Evolutionary conservation across 1,284 basidiomycete species (phyloP).

Genomic region (Fomitopsis pinicola): DNA sequence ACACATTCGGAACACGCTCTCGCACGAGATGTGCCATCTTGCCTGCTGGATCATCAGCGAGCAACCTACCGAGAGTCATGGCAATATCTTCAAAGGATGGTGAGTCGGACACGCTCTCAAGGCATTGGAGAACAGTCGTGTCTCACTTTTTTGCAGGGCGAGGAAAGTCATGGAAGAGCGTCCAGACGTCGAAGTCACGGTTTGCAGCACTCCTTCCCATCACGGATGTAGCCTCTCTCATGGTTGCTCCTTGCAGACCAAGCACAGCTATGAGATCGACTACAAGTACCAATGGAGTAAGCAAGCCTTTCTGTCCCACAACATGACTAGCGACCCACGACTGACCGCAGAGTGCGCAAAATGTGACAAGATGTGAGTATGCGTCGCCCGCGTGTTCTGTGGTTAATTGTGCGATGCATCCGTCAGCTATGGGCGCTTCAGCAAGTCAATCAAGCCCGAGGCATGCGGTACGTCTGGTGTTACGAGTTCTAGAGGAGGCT

Average conservation of each 20-base stretch:
- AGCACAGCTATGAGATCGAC: slow-evolving; percentile 71
- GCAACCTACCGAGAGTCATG: slow-evolving; percentile 65
- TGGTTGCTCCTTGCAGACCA: slow-evolving; percentile 42
- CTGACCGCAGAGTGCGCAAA: slow-evolving; percentile 50
- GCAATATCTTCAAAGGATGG: slow-evolving; percentile 68
- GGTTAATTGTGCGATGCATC: not conserved
- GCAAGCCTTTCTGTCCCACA: slow-evolving; percentile 17
- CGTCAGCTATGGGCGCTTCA: slow-evolving; percentile 69
- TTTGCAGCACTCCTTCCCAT: slow-evolving; percentile 27
- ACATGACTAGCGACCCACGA: not conserved
- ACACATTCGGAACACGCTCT: slow-evolving; percentile 72
- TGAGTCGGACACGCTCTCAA: slow-evolving; percentile 25
- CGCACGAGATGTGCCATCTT: slow-evolving; percentile 87
- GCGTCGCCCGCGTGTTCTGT: slow-evolving; percentile 12
- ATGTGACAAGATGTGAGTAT: slow-evolving; percentile 60
- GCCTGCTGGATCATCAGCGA: slow-evolving; percentile 77
- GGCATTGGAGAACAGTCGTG: not conserved
- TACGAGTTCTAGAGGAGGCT: not conserved
- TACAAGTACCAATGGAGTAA: slow-evolving; percentile 78
- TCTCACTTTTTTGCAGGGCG: slow-evolving; percentile 43
- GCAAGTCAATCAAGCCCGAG: slow-evolving; percentile 70
- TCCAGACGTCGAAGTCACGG: slow-evolving; percentile 70
- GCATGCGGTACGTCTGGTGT: slow-evolving; percentile 47
- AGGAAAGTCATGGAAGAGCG: slow-evolving; percentile 54
- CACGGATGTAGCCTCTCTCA: not conserved